Conservation (phyloP, 345 rosid species). For the Zanthoxylum bungeanum region DNA sequence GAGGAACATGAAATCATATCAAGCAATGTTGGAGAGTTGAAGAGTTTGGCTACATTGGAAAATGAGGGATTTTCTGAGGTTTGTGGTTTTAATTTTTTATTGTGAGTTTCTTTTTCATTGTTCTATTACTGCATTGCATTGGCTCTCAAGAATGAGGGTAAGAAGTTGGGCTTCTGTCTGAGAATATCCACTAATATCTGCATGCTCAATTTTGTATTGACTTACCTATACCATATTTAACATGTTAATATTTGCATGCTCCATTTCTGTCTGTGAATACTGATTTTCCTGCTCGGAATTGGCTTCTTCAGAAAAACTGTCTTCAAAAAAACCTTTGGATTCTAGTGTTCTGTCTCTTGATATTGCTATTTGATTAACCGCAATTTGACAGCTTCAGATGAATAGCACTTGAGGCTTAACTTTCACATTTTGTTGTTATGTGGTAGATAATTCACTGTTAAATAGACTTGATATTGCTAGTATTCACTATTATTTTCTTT, state of each 20-base stretch:
- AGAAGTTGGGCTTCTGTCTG: background rate
- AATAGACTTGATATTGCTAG: background rate
- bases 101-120: background rate
- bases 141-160: background rate
- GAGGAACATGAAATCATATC: conserved; percentile 23
- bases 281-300: background rate
- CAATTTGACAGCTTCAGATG: background rate
- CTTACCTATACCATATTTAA: background rate
- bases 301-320: background rate
- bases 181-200: background rate
- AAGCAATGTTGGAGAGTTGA: conserved; percentile 22
- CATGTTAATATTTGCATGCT: background rate
- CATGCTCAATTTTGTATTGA: background rate
- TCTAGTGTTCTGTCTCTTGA: no score
- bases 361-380: background rate
- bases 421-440: background rate
- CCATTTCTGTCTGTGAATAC: background rate
- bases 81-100: conserved; percentile 2
- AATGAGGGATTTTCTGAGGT: conserved; percentile 40
- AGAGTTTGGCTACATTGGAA: conserved; percentile 17
- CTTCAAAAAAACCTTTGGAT: no score
- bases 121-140: conserved; percentile 1
- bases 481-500: background rate
- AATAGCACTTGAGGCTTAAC: background rate
- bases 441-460: background rate